Percentiles rank a stretch among this genome's conserved stretches.
These are phyloP conservation scores for Neurospora sp. DNA, from an alignment of 495 filamentous ascomycete genomes.

Conservation along the genomic window DNA sequence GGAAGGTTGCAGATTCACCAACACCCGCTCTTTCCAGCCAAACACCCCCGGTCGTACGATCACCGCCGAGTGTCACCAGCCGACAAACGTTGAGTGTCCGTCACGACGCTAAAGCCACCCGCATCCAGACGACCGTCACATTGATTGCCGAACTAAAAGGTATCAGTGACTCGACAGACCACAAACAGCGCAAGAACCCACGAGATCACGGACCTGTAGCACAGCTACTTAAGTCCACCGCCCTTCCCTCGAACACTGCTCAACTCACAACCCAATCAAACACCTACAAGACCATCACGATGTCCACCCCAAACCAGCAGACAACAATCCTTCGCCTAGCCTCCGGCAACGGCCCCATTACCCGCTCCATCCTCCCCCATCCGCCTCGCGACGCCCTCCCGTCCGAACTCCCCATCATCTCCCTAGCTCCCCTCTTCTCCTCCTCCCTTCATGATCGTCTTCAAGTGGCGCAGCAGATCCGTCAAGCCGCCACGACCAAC, in stretches of 20 bases:
- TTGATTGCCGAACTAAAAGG: background rate
- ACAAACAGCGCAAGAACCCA: fast-evolving
- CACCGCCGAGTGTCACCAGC: fast-evolving
- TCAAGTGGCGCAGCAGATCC: slow-evolving; percentile 28
- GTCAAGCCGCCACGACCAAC: slow-evolving; percentile 28
- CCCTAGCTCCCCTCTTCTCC: slow-evolving; percentile 31
- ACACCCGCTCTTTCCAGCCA: background rate
- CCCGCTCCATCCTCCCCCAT: slow-evolving; percentile 23
- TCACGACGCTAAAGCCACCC: background rate
- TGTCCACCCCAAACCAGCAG: background rate
- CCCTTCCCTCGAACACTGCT: background rate
- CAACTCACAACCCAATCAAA: background rate
- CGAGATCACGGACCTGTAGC: background rate
- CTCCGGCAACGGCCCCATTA: slow-evolving; percentile 31
- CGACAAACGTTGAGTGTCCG: background rate
- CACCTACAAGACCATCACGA: background rate
- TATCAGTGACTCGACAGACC: background rate
- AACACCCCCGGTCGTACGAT: background rate
- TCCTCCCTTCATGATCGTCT: slow-evolving; percentile 18
- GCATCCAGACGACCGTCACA: background rate
- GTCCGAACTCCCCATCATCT: slow-evolving; percentile 43
- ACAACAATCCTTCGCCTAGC: slow-evolving; percentile 27
- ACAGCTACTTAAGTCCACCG: background rate
- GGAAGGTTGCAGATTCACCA: background rate
- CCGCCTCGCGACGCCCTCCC: slow-evolving; percentile 29